Base-by-base conservation (phyloP, 2,329 filamentous ascomycete genomes). In the Tolypocladium endophyticum region DNA sequence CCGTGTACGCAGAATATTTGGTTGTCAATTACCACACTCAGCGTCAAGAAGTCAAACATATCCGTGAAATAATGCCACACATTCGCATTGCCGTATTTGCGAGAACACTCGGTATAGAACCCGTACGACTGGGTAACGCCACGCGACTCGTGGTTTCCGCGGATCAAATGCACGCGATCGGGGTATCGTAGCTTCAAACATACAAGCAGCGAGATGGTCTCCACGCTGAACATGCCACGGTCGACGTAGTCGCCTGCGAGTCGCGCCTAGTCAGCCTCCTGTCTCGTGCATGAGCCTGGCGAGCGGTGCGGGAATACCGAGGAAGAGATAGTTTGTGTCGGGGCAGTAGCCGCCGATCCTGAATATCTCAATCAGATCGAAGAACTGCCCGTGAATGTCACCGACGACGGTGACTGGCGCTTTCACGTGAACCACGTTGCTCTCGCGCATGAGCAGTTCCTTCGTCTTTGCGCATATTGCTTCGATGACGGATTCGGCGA, bases 31-130 rank as follows among this genome's bases (percentile, higher is more conserved):
- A 99, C 93, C 62, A 97, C 95, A 68, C 90, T 96, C 60, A 99
- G 80, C 9, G 93, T 97, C 64, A 99, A 81, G 74, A 96, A 99
- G 77, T 99, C 94, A 76, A 99, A 99, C 92, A 99, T 97, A 77
- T 99, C 94, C 65, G 94, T 99, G 72, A 99, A 99, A 74, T 97
- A 94, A 75, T 99, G 94, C 94, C 94, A 99, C 28, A 99, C 94
- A 69, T 94, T 97, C 64, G 94, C 92, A 71, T 96, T 97, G 72
- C 94, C 94, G 75, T 99, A 99, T 76, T 99, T 99, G 66, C 94
- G 88, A 25, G 89, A 92, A 76, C 94, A 99, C 73, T 99, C 94
- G 28, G 94, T 97, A 73, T 99, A 99, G 78, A 99, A 99, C 60
- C 94, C 94, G 75, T 99, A 99, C 35, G 93, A 97, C 75, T 99